A percentile compares a stretch with the other conserved stretches of the same genome.
Evolutionary conservation across 2,329 filamentous ascomycete genomes (phyloP).

Genomic region (Thielaviopsis euricoi): DNA sequence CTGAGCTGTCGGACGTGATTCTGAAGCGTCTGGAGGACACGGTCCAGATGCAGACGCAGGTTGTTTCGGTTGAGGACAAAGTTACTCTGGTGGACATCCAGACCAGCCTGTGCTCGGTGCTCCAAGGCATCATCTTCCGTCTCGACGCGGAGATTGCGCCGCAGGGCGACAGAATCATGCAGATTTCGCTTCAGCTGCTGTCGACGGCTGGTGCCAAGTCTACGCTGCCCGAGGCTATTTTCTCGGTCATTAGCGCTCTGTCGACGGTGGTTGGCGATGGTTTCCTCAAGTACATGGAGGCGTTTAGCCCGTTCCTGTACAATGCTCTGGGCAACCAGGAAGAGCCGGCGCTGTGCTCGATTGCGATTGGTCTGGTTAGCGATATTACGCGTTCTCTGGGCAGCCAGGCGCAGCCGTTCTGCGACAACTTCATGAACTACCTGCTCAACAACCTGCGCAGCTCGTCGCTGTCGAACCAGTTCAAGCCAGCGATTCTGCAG

Average conservation of each 20-base stretch:
- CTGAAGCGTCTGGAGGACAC: constrained; percentile 85
- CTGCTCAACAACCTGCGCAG: constrained; percentile 83
- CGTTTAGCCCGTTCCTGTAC: constrained; percentile 83
- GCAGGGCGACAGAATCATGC: constrained; percentile 88
- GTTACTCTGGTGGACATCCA: constrained; percentile 96
- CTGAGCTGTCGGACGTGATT: constrained; percentile 69
- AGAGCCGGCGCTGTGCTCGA: constrained; percentile 81
- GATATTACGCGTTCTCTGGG: constrained; percentile 88
- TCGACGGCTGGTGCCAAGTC: constrained; percentile 67
- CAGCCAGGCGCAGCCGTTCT: constrained; percentile 83
- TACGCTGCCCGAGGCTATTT: constrained; percentile 84
- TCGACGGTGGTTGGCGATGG: constrained; percentile 83
- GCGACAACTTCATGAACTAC: constrained; percentile 97
- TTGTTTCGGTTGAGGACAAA: constrained; percentile 92
- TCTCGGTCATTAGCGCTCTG: constrained; percentile 81
- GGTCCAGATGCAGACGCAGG: constrained; percentile 73
- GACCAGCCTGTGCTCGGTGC: constrained; percentile 79
- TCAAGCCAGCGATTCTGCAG: constrained; percentile 95
- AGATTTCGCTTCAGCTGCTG: constrained; percentile 67
- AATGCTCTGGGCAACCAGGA: constrained; percentile 92
- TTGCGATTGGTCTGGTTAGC: constrained; percentile 94
- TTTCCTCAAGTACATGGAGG: constrained; percentile 95
- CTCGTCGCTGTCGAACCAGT: constrained; percentile 76
- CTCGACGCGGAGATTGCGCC: constrained; percentile 83
- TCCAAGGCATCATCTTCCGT: constrained; percentile 80